Conservation (phyloP, 495 filamentous ascomycete genomes). For the Sphaerosporella brunnea region DNA sequence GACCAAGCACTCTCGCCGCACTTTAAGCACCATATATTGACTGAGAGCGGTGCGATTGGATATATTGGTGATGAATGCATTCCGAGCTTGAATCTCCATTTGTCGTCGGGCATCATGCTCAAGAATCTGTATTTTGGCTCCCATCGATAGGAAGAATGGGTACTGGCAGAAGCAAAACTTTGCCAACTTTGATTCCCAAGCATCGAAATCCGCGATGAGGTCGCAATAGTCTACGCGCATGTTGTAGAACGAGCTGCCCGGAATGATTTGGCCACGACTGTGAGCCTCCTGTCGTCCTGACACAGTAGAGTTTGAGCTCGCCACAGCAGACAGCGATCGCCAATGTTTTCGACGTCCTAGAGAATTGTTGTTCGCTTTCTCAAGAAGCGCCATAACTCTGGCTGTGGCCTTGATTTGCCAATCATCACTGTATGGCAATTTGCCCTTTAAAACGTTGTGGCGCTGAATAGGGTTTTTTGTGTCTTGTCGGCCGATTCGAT, state of each 20-base stretch:
- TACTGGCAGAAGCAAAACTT: constrained; percentile 89
- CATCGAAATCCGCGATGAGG: constrained; percentile 72
- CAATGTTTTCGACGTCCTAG: constrained; percentile 2
- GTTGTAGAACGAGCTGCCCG: constrained; percentile 76
- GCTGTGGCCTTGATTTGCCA: constrained; percentile 82
- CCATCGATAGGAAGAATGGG: constrained; percentile 84
- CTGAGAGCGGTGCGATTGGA: constrained; percentile 53
- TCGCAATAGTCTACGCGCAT: constrained; percentile 70
- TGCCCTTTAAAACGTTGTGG: constrained; percentile 24
- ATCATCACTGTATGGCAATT: constrained; percentile 59
- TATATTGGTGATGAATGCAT: constrained; percentile 84
- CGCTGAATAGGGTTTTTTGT: constrained; percentile 31
- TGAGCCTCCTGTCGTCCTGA: constrained; percentile 28
- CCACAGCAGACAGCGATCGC: neutral
- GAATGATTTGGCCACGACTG: constrained; percentile 45
- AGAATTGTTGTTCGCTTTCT: constrained; percentile 53
- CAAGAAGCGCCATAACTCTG: constrained; percentile 64
- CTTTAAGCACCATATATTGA: constrained; percentile 61
- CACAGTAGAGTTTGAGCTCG: neutral
- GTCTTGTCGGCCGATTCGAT: constrained; percentile 57
- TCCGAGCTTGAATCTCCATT: constrained; percentile 77
- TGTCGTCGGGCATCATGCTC: constrained; percentile 81
- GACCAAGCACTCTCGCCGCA: constrained; percentile 74
- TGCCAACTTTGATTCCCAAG: constrained; percentile 58
- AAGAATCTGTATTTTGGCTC: constrained; percentile 81